Base-by-base conservation (phyloP, 257 asterid species). In the Parsonsia alboflavescens region DNA sequence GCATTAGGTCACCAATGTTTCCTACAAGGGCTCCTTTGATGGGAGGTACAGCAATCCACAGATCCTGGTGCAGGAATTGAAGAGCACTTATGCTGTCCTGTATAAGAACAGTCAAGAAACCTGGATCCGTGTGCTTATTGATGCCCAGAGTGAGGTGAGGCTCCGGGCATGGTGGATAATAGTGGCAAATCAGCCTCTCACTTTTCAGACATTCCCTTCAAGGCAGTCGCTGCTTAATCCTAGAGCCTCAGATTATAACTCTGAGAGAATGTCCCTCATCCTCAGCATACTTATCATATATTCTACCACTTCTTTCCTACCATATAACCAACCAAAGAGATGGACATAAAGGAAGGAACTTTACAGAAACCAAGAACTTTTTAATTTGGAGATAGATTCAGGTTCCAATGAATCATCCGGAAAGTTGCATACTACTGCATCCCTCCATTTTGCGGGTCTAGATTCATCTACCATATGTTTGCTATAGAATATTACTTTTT, bases 141-240 rank as follows among this genome's bases (percentile, higher is more conserved):
- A 42, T 42, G 46, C 9, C 46, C 46, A 42, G 46, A 42, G 88
- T 82, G 68, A 59, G 77, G 10, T 88, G 83, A 0, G 97, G 96
- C 74, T 90, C 89, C 6, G 96, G 97, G 59, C 89, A 86, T 42
- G 93, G 68, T 12, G 95, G 96, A 78, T 91, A 89, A 39, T 91
- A 89, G 6, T 85, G 84, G 80, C 95, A 89, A 0, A 88, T 59
- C 42, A 90, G 52, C 10, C 81, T 82, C 24, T 80, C 85, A 45
- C 91, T 82, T 59, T 85, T 85, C 84, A 87, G 79, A 80, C 88
- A 86, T 21, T 85, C 63, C 9, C 77, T 8, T 59, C 73, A 58
- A 92, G 65, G 74, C 77, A 77, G 30, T 84, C 86, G 1, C 68
- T 74, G 73, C 71, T 73, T 42, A 87, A 78, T 13, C 93, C 93